A percentile compares a stretch with the other conserved stretches of the same genome.
Evolutionary conservation across 305 asterid species (phyloP).

Genomic region (Solanum hybrid): DNA sequence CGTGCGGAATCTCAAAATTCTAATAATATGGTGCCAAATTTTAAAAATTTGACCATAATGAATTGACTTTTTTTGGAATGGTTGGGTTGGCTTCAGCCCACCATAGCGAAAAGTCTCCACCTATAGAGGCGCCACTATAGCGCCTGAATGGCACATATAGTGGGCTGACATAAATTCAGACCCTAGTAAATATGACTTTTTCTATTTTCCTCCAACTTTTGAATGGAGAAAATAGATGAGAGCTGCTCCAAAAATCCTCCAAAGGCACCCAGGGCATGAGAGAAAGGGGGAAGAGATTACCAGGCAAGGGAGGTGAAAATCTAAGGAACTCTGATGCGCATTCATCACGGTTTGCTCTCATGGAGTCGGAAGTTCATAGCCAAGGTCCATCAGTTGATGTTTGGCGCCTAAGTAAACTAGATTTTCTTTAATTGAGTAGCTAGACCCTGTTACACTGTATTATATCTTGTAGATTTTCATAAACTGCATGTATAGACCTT

Average conservation of each 20-base stretch:
- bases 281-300: not conserved
- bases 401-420: not conserved
- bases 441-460: not conserved
- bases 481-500: not conserved
- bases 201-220: not conserved
- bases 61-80: not conserved
- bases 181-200: not conserved
- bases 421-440: not conserved
- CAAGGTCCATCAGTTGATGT: not conserved
- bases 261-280: not conserved
- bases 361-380: not conserved
- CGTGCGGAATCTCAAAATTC: not conserved
- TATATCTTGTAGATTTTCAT: not conserved
- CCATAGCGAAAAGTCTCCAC: not conserved
- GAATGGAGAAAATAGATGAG: not conserved
- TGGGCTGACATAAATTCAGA: not conserved
- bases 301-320: not conserved
- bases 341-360: not conserved
- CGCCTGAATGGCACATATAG: not conserved
- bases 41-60: not conserved
- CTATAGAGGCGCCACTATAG: not conserved
- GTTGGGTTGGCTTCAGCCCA: not conserved
- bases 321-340: not conserved
- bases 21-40: not conserved
- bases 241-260: not conserved